Conservation (phyloP, 495 filamentous ascomycete species). For the Peziza echinospora region DNA sequence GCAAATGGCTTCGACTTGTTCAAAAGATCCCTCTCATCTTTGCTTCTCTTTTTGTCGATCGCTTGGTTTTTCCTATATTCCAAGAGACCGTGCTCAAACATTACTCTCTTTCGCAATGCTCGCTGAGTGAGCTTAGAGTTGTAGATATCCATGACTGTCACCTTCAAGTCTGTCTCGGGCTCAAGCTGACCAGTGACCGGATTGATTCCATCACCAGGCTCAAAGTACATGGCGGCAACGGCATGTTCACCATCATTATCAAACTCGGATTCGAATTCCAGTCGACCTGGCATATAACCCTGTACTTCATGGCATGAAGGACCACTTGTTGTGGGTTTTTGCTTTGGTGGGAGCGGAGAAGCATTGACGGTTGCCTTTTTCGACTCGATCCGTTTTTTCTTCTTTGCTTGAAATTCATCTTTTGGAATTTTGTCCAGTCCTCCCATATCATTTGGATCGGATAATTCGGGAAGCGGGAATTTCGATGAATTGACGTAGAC, state of each 20-base stretch:
- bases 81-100: constrained; percentile 82
- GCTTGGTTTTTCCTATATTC: constrained; percentile 79
- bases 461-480: constrained; percentile 70
- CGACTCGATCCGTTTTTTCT: constrained; percentile 87
- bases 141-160: constrained; percentile 97
- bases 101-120: constrained; percentile 87
- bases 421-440: constrained; percentile 57
- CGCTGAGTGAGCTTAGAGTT: constrained; percentile 77
- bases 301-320: constrained; percentile 94
- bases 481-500: constrained; percentile 62
- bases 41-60: constrained; percentile 79
- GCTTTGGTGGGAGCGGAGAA: constrained; percentile 66
- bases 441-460: constrained; percentile 57
- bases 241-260: constrained; percentile 96
- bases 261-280: constrained; percentile 96
- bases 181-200: constrained; percentile 61
- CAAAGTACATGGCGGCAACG: constrained; percentile 94
- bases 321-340: constrained; percentile 83
- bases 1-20: constrained; percentile 92
- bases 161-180: constrained; percentile 88
- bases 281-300: constrained; percentile 91
- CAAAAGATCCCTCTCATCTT: constrained; percentile 75
- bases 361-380: constrained; percentile 74
- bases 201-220: constrained; percentile 81
- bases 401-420: constrained; percentile 79